Evolutionary conservation across 306 rosid species (phyloP), one percentile per base, ranked within the genome.

Genomic region (Casuarina cunninghamiana): DNA sequence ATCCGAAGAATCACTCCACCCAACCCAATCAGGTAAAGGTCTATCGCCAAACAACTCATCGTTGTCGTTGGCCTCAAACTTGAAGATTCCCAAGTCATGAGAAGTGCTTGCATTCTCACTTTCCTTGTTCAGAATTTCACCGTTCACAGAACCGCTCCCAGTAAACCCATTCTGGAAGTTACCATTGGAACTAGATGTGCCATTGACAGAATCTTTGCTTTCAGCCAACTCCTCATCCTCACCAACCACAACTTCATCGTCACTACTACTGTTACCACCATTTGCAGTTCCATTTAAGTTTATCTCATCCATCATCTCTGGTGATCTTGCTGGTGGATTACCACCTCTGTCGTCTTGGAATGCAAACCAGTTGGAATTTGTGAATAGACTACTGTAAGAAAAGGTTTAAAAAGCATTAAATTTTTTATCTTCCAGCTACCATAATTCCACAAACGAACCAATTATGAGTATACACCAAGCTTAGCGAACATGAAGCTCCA

Each of bases 301-400:
- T 57, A 93, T 83, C 76, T 93, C 98, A 73, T 93, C 98, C 99
- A 93, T 89, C 77, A 89, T 88, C 72, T 93, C 99, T 77, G 93
- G 81, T 16, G 94, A 77, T 19, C 88, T 96, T 71, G 73, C 90
- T 74, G 90, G 68, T 70, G 86, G 82, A 84, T 82, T 80, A 66
- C 87, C 93, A 71, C 75, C 83, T 89, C 97, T 86, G 72, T 89
- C 97, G 26, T 93, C 97, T 96, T 96, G 97, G 89, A 90, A 96
- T 5, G 97, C 93, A 80, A 96, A 93, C 99, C 99, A 96, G 88
- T 93, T 93, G 84, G 98, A 96, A 85, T 96, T 96, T 19, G 97
- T 96, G 86, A 93, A 96, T 73, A 96, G 86, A 73, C 96, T 91
- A 87, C 99, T 87, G 93, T 87, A 84, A 15, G 32, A 53, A 75